A percentile compares a stretch with the other conserved stretches of the same genome.
Conservation (phyloP, 108 stramenopile genomes). For the Epithemia pelagica region DNA sequence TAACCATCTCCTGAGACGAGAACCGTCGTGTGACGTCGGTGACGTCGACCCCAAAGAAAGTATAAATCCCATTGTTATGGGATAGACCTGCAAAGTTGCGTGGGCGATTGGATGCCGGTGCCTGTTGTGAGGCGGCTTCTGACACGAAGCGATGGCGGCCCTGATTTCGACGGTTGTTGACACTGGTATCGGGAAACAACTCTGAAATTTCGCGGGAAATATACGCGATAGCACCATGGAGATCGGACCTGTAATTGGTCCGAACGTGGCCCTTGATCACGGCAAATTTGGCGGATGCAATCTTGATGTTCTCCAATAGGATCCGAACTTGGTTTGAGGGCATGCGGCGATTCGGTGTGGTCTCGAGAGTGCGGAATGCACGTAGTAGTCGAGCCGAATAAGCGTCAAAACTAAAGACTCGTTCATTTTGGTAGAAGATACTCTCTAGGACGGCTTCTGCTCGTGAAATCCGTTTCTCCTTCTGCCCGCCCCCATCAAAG, state of each 20-base stretch:
- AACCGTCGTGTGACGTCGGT: not conserved
- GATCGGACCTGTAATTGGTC: not conserved
- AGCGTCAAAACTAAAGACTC: not conserved
- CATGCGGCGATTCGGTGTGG: not conserved
- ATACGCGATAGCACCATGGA: not conserved
- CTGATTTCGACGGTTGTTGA: not conserved
- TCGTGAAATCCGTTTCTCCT: not conserved
- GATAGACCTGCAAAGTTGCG: not conserved
- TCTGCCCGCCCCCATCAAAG: not conserved
- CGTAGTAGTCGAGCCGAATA: not conserved
- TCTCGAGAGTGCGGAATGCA: not conserved
- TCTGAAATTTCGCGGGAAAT: not conserved
- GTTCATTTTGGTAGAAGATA: not conserved
- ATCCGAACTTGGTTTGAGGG: not conserved
- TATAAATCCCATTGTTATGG: not conserved
- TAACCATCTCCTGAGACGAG: not conserved
- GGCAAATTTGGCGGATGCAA: not conserved
- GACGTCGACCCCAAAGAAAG: not conserved
- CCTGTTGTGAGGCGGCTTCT: no score
- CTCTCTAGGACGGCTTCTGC: not conserved
- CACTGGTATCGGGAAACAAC: not conserved
- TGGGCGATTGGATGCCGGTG: not conserved
- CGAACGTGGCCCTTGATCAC: not conserved
- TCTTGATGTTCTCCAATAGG: not conserved
- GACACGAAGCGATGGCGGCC: not conserved